phyloP scores from a whole-genome alignment of 2,329 filamentous ascomycete species.

The Fusarium protoensiforme region DNA sequence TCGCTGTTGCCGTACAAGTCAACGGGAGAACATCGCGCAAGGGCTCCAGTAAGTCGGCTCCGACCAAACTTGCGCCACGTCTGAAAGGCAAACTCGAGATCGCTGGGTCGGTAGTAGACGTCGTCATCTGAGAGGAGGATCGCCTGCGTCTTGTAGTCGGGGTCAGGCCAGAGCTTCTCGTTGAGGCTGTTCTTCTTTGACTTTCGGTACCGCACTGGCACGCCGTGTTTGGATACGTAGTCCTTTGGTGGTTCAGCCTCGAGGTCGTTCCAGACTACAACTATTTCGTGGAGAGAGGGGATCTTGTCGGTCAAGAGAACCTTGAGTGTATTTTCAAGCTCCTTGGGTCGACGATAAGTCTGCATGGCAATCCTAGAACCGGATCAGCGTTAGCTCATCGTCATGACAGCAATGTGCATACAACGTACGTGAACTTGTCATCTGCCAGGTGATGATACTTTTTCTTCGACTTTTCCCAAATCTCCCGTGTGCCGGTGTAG shows the following conservation, averaged over 20 bases:
- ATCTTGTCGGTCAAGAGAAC: conserved; percentile 44
- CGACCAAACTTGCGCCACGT: conserved; percentile 53
- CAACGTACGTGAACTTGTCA: conserved; percentile 48
- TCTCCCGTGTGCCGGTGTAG: conserved; percentile 18
- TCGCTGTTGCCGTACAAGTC: conserved; percentile 42
- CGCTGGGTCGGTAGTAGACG: conserved; percentile 51
- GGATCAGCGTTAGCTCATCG: not conserved
- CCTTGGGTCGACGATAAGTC: conserved; percentile 50
- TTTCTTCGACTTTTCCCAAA: conserved; percentile 35
- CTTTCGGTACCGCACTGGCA: conserved; percentile 49
- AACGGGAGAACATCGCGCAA: conserved; percentile 49
- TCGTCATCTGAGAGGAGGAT: conserved; percentile 55
- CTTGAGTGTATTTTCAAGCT: conserved; percentile 47
- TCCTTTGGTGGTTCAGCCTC: conserved; percentile 43
- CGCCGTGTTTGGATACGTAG: conserved; percentile 45
- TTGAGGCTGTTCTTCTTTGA: conserved; percentile 51
- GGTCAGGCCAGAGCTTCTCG: conserved; percentile 51
- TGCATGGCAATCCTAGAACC: conserved; percentile 49
- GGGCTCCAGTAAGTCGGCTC: conserved; percentile 48
- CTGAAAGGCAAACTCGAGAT: conserved; percentile 55
- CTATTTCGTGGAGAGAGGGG: conserved; percentile 52
- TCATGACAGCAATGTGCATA: rapidly evolving
- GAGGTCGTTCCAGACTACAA: conserved; percentile 53
- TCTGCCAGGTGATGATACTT: conserved; percentile 42
- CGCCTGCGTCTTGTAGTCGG: conserved; percentile 50